These are phyloP conservation scores for Cynanchum wilfordii DNA, from an alignment of 257 asterid species.

Conservation along the genomic window DNA sequence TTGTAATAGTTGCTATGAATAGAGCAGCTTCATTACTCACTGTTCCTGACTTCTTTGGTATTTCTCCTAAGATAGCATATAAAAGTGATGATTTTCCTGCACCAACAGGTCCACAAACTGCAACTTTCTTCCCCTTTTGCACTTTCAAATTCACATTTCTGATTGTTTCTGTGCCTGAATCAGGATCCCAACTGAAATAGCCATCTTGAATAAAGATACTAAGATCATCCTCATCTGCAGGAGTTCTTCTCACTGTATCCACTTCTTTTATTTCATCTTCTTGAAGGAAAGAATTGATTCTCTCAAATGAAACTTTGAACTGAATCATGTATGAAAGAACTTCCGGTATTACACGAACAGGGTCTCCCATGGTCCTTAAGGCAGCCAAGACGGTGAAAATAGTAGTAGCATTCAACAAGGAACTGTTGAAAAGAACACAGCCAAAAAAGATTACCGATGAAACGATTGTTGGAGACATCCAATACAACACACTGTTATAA, in stretches of 20 bases:
- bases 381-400: slow-evolving; percentile 67
- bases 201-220: slow-evolving; percentile 34
- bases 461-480: slow-evolving; percentile 69
- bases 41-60: slow-evolving; percentile 55
- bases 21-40: slow-evolving; percentile 32
- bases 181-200: slow-evolving; percentile 56
- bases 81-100: slow-evolving; percentile 71
- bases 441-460: slow-evolving; percentile 58
- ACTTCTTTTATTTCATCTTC: slow-evolving; percentile 58
- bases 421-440: slow-evolving; percentile 46
- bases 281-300: slow-evolving; percentile 52
- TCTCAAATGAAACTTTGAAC: slow-evolving; percentile 58
- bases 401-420: slow-evolving; percentile 54
- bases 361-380: slow-evolving; percentile 55
- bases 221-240: slow-evolving; percentile 16
- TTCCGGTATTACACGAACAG: slow-evolving; percentile 59
- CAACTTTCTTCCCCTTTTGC: slow-evolving; percentile 49
- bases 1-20: background rate
- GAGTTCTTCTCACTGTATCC: slow-evolving; percentile 6
- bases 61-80: slow-evolving; percentile 62
- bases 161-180: slow-evolving; percentile 27
- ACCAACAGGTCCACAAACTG: slow-evolving; percentile 74
- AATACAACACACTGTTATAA: slow-evolving; percentile 37
- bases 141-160: slow-evolving; percentile 30
- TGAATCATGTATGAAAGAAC: slow-evolving; percentile 57